A percentile compares a stretch with the other conserved stretches of the same genome.
Conservation (phyloP, 2,329 filamentous ascomycete genomes). For the Talaromyces atroroseus region DNA sequence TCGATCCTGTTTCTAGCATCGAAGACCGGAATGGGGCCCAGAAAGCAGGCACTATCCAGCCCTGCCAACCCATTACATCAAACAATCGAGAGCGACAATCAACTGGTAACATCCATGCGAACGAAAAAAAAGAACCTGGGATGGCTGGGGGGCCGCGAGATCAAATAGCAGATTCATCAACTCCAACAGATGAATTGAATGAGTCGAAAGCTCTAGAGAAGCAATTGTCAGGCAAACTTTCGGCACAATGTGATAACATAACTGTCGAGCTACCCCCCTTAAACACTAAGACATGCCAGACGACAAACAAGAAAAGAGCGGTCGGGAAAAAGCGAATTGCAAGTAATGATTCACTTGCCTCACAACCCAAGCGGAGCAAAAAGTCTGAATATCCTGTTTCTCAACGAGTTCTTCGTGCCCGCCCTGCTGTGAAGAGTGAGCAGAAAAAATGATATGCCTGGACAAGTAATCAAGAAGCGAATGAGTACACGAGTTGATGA, state of each 20-base stretch:
- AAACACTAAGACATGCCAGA: background rate
- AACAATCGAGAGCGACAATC: background rate
- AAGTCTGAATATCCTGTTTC: background rate
- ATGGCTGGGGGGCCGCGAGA: background rate
- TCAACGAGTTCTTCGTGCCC: background rate
- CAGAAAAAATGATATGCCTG: background rate
- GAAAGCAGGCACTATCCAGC: background rate
- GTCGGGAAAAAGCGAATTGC: background rate
- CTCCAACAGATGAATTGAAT: background rate
- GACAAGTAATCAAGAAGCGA: background rate
- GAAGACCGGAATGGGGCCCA: background rate
- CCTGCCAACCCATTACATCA: background rate
- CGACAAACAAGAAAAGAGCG: background rate
- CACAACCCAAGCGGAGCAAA: conserved; percentile 1
- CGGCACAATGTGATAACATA: background rate
- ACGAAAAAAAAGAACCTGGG: background rate
- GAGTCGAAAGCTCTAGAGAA: background rate
- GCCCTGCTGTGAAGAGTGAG: background rate
- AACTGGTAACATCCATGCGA: background rate
- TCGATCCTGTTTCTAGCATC: background rate
- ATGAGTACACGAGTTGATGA: background rate
- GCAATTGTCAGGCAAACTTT: background rate
- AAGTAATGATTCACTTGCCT: background rate
- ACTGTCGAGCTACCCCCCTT: background rate
- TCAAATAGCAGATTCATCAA: background rate